Evolutionary conservation across 768 basidiomycete species (phyloP).

Genomic region (Termitomyces bulborhizus): DNA sequence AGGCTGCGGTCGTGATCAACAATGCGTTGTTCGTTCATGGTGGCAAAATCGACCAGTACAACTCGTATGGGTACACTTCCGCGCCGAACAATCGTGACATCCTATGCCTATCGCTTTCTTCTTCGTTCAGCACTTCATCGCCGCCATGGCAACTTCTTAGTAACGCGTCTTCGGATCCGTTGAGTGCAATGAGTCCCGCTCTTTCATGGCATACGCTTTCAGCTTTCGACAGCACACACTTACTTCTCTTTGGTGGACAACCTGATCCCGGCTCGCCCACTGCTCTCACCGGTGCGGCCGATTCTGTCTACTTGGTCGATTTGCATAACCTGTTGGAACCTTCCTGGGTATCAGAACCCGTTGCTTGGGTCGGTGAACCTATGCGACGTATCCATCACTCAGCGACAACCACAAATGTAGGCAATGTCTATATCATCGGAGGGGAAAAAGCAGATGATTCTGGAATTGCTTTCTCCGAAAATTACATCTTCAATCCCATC

Average conservation of each 20-base stretch:
- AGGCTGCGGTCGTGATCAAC: slow-evolving; percentile 55
- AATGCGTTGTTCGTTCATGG: slow-evolving; percentile 69
- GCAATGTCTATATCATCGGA: slow-evolving; percentile 66
- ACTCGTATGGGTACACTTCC: slow-evolving; percentile 64
- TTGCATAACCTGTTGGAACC: slow-evolving; percentile 31
- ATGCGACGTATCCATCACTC: slow-evolving; percentile 74
- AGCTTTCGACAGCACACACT: slow-evolving; percentile 44
- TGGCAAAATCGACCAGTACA: slow-evolving; percentile 70
- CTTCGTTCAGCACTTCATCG: slow-evolving; percentile 48
- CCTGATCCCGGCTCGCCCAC: slow-evolving; percentile 53
- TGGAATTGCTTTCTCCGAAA: slow-evolving; percentile 49
- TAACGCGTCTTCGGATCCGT: slow-evolving; percentile 35
- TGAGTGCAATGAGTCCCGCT: slow-evolving; percentile 47
- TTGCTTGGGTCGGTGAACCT: slow-evolving; percentile 61
- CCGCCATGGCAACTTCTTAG: slow-evolving; percentile 64
- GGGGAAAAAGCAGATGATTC: slow-evolving; percentile 84
- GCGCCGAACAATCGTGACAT: slow-evolving; percentile 72
- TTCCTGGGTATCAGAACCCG: slow-evolving; percentile 39
- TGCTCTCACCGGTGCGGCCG: slow-evolving; percentile 42
- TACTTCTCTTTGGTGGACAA: slow-evolving; percentile 74
- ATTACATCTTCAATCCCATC: slow-evolving; percentile 55
- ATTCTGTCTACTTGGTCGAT: slow-evolving; percentile 60
- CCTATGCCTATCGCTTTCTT: slow-evolving; percentile 58
- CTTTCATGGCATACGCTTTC: slow-evolving; percentile 81
- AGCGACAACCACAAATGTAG: slow-evolving; percentile 38